These are phyloP conservation scores for Lasiodiplodia theobromae DNA, from an alignment of 2,329 filamentous ascomycete genomes.

Conservation along the genomic window DNA sequence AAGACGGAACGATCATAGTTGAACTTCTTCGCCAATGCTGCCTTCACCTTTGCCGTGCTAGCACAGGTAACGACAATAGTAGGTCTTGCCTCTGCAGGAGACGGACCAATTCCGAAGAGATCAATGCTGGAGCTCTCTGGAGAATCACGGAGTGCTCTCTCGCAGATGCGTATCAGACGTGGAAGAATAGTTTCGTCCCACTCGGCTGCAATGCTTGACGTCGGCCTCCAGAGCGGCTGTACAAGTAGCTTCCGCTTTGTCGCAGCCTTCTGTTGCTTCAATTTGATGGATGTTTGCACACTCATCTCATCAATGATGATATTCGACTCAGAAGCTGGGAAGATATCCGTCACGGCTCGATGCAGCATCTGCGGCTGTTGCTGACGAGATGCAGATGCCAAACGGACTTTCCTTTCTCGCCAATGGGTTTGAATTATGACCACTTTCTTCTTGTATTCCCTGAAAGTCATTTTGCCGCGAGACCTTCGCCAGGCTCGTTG, in stretches of 20 bases:
- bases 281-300: slow-evolving; percentile 13
- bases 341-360: slow-evolving; percentile 5
- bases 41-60: slow-evolving; percentile 74
- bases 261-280: slow-evolving; percentile 18
- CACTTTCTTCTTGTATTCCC: slow-evolving; percentile 49
- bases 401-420: slow-evolving; percentile 38
- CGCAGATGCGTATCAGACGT: slow-evolving; percentile 74
- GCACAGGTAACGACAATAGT: slow-evolving; percentile 81
- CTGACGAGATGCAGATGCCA: not conserved
- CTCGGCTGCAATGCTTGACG: slow-evolving; percentile 69
- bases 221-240: slow-evolving; percentile 57
- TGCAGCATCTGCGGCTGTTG: slow-evolving; percentile 1
- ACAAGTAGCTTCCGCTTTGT: slow-evolving; percentile 44
- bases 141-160: slow-evolving; percentile 74
- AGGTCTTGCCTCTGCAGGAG: slow-evolving; percentile 69
- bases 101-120: slow-evolving; percentile 76
- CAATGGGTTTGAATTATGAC: slow-evolving; percentile 48
- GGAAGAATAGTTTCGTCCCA: slow-evolving; percentile 77
- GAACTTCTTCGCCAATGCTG: slow-evolving; percentile 73
- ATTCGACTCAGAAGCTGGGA: not conserved
- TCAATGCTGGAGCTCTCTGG: slow-evolving; percentile 81
- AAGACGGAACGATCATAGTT: slow-evolving; percentile 71
- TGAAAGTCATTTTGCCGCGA: slow-evolving; percentile 39
- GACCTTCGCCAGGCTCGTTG: slow-evolving; percentile 46
- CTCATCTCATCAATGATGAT: slow-evolving; percentile 16